Evolutionary conservation across 2,329 filamentous ascomycete genomes (phyloP).

Genomic region (Fusarium clavum): DNA sequence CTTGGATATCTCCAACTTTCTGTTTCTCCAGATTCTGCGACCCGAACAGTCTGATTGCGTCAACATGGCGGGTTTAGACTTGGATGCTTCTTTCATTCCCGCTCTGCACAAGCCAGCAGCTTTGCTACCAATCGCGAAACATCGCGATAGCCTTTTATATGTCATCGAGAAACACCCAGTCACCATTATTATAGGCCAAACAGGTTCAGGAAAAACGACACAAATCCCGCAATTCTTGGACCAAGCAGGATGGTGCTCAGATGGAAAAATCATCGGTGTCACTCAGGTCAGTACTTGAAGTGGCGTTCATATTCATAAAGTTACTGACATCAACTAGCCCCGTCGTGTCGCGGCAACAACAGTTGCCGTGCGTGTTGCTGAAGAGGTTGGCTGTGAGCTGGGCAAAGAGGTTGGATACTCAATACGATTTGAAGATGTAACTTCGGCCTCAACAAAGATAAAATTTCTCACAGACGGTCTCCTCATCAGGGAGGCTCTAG

Average conservation of each 20-base stretch:
- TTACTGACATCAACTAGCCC: slow-evolving; percentile 67
- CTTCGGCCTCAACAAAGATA: slow-evolving; percentile 84
- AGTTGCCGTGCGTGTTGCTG: slow-evolving; percentile 87
- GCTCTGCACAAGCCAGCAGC: slow-evolving; percentile 87
- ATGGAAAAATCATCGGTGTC: slow-evolving; percentile 85
- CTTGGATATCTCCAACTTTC: background rate
- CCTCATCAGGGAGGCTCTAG: slow-evolving; percentile 88
- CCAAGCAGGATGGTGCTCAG: slow-evolving; percentile 86
- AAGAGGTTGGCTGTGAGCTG: slow-evolving; percentile 86
- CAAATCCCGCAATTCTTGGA: slow-evolving; percentile 94
- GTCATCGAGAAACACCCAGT: slow-evolving; percentile 86
- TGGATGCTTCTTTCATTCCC: slow-evolving; percentile 75
- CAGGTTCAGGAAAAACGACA: slow-evolving; percentile 94
- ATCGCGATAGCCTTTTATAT: slow-evolving; percentile 84
- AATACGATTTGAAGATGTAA: slow-evolving; percentile 91
- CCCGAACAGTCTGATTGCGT: background rate
- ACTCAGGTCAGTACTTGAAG: slow-evolving; percentile 76
- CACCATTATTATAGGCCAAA: slow-evolving; percentile 91
- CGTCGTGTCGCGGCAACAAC: slow-evolving; percentile 91
- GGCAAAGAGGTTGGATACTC: slow-evolving; percentile 95
- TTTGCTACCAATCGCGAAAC: slow-evolving; percentile 86
- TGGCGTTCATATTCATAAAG: slow-evolving; percentile 12
- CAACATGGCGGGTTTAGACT: slow-evolving; percentile 67
- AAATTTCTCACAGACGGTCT: slow-evolving; percentile 97
- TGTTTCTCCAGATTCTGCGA: background rate